These are phyloP conservation scores for Neopestalotiopsis clavispora DNA, from an alignment of 2,329 filamentous ascomycete genomes.

Conservation along the genomic window DNA sequence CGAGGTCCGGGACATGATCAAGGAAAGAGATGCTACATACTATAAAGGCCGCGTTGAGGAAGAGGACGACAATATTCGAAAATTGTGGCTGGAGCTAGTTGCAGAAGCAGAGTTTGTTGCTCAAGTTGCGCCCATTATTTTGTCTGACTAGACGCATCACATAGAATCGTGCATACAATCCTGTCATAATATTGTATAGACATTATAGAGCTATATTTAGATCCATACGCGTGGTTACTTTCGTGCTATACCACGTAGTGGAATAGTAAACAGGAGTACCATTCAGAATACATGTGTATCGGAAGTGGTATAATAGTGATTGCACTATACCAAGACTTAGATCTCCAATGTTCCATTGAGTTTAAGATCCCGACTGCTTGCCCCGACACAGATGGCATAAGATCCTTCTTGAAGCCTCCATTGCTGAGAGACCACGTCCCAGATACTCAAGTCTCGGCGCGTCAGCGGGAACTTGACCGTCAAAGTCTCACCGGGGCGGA, in stretches of 20 bases:
- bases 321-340: slow-evolving; percentile 15
- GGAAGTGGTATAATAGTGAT: too few species aligned
- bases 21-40: background rate
- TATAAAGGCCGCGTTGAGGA: background rate
- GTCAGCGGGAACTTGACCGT: slow-evolving; percentile 62
- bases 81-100: background rate
- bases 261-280: too few species aligned
- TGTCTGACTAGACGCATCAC: background rate
- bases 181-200: background rate
- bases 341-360: slow-evolving; percentile 32
- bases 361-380: slow-evolving; percentile 18
- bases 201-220: background rate
- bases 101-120: background rate
- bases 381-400: slow-evolving; percentile 33
- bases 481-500: slow-evolving; percentile 56
- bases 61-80: background rate
- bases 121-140: background rate
- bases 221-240: background rate
- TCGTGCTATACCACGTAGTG: too few species aligned
- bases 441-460: slow-evolving; percentile 72
- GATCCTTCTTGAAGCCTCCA: slow-evolving; percentile 60
- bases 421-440: slow-evolving; percentile 69
- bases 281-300: too few species aligned
- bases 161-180: background rate
- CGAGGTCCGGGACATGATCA: background rate